Percentiles rank a stretch among this genome's conserved stretches.
phyloP scores from a whole-genome alignment of 2,329 filamentous ascomycete genomes.

The Apiospora arundinis region DNA sequence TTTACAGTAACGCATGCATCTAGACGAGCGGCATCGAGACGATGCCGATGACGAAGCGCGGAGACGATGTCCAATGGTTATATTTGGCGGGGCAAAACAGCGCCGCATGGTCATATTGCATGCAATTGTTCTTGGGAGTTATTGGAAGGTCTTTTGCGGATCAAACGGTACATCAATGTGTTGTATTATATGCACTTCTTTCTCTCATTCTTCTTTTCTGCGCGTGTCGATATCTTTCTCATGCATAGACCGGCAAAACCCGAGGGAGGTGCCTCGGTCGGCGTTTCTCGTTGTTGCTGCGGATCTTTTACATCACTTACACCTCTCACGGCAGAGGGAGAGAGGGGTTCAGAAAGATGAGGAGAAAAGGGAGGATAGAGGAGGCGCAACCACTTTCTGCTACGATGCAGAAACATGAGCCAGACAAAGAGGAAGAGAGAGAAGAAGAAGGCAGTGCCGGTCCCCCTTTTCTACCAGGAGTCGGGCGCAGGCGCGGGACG shows the following conservation, averaged over 20 bases:
- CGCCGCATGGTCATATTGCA: conserved; percentile 3
- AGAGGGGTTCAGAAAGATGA: not conserved
- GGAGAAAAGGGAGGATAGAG: not conserved
- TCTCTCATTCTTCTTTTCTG: not conserved
- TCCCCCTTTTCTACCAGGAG: not conserved
- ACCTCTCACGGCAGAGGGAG: not conserved
- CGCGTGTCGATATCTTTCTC: not conserved
- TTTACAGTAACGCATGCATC: not conserved
- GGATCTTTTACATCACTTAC: not conserved
- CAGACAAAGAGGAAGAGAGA: not conserved
- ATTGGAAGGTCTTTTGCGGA: conserved; percentile 3
- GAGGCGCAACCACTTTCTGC: not conserved
- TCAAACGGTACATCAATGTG: not conserved
- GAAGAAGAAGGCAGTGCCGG: not conserved
- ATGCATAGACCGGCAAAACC: not conserved
- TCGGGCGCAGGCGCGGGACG: not conserved
- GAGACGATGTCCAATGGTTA: conserved; percentile 3
- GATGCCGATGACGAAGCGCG: not conserved
- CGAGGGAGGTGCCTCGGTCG: conserved; percentile 10
- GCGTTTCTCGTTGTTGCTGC: not conserved
- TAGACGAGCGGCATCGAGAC: not conserved
- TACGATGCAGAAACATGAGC: not conserved
- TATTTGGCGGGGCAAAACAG: not conserved
- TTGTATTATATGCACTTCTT: conserved; percentile 1
- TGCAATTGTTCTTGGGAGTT: conserved; percentile 4